phyloP scores from a whole-genome alignment of 108 stramenopile genomes.

The Pseudonitzschia multiseries region DNA sequence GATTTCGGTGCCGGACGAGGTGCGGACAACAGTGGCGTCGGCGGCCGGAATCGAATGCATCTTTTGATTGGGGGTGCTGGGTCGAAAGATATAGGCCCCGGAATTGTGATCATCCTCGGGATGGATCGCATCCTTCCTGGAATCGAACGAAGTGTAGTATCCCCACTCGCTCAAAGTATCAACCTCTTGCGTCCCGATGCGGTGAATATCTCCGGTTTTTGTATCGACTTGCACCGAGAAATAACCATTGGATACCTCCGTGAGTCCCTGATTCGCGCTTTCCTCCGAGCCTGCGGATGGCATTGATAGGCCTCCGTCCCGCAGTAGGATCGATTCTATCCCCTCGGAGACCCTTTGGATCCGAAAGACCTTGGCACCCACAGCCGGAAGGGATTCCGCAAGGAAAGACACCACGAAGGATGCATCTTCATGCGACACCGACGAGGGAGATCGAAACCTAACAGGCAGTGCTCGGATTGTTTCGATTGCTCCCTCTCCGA shows the following conservation, averaged over 20 bases:
- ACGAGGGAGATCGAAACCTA: background rate
- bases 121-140: background rate
- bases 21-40: conserved; percentile 1
- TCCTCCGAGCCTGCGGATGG: background rate
- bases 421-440: background rate
- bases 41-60: conserved; percentile 17
- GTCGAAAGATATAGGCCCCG: conserved; percentile 97
- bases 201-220: background rate
- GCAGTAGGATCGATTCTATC: background rate
- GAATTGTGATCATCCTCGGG: conserved; percentile 56
- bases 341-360: background rate
- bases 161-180: conserved; percentile 18
- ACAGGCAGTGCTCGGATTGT: background rate
- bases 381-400: conserved; percentile 16
- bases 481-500: conserved; percentile 33
- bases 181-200: conserved; percentile 2
- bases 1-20: conserved; percentile 58
- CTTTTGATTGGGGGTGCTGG: conserved; percentile 55
- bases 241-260: conserved; percentile 6
- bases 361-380: conserved; percentile 29
- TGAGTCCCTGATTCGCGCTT: background rate
- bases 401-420: conserved; percentile 18
- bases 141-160: conserved; percentile 35
- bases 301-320: background rate
- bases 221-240: conserved; percentile 15